phyloP scores from a whole-genome alignment of 208 protist species.

The Trypanosomatidae sp. region DNA sequence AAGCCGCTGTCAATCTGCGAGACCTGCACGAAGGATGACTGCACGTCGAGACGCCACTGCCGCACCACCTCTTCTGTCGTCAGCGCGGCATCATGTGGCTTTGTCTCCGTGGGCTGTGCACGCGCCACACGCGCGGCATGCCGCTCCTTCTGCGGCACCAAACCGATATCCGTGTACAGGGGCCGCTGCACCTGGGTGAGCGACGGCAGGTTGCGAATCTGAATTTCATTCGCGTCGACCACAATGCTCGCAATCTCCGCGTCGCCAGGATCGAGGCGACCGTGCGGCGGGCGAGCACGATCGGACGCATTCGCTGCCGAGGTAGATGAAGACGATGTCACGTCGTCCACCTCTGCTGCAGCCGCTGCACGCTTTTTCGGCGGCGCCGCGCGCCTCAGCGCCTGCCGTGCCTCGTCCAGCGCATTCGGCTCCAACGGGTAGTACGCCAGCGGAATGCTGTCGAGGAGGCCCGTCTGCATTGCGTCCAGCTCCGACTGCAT shows the following conservation, averaged over 20 bases:
- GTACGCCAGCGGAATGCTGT: conserved; percentile 70
- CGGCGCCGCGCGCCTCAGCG: conserved; percentile 25
- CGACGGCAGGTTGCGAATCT: conserved; percentile 63
- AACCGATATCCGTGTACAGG: conserved; percentile 85
- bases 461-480: conserved; percentile 64
- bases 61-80: conserved; percentile 29
- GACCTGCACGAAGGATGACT: conserved; percentile 55
- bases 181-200: conserved; percentile 77
- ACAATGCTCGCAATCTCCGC: conserved; percentile 69
- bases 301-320: conserved; percentile 37
- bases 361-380: conserved; percentile 31
- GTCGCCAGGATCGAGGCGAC: conserved; percentile 46
- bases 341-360: conserved; percentile 19
- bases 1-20: conserved; percentile 53
- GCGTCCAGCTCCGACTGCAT: conserved; percentile 86
- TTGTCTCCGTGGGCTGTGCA: conserved; percentile 44
- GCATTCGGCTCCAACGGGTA: conserved; percentile 49
- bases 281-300: conserved; percentile 8
- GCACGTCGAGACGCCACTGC: conserved; percentile 53
- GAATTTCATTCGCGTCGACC: conserved; percentile 57
- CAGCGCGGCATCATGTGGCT: conserved; percentile 8
- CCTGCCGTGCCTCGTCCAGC: conserved; percentile 43
- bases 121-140: conserved; percentile 67
- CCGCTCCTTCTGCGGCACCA: conserved; percentile 71
- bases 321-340: conserved; percentile 28